Conservation (phyloP, 2,329 filamentous ascomycete genomes). For the Colletotrichum lupini region DNA sequence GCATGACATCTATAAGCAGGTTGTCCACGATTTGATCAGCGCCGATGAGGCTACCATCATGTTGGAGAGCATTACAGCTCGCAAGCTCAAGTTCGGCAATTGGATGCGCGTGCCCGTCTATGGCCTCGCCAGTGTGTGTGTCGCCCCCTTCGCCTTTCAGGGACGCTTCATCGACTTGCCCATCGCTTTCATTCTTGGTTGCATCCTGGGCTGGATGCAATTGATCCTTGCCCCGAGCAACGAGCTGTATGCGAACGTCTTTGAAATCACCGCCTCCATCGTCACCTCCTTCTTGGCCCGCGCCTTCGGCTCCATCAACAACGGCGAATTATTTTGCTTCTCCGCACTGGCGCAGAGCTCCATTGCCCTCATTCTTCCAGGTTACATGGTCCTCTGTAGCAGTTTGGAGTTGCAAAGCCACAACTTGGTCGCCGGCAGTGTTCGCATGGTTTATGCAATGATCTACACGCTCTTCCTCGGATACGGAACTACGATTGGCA, state of each 20-base stretch:
- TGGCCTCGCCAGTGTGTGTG: constrained; percentile 79
- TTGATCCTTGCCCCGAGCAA: constrained; percentile 80
- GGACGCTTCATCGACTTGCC: constrained; percentile 83
- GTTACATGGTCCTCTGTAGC: constrained; percentile 62
- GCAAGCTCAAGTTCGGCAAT: constrained; percentile 58
- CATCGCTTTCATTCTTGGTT: constrained; percentile 80
- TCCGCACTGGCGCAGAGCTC: constrained; percentile 78
- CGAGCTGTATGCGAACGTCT: constrained; percentile 71
- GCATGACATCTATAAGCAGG: constrained; percentile 83
- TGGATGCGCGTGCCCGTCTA: constrained; percentile 74
- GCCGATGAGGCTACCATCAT: constrained; percentile 75
- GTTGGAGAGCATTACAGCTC: constrained; percentile 65
- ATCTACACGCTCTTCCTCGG: constrained; percentile 75
- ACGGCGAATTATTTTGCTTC: constrained; percentile 74
- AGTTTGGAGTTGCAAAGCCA: constrained; percentile 73
- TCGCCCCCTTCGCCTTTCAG: constrained; percentile 84
- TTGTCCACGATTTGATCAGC: constrained; percentile 80
- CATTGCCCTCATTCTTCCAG: constrained; percentile 79
- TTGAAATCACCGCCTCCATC: constrained; percentile 67
- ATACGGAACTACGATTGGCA: constrained; percentile 73
- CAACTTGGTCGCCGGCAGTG: constrained; percentile 72
- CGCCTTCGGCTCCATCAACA: constrained; percentile 73
- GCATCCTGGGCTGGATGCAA: constrained; percentile 78
- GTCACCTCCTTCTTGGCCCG: constrained; percentile 76
- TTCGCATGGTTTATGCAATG: constrained; percentile 77